Evolutionary conservation across 805 yeast genomes (phyloP).

Genomic region (Wickerhamiella spandovensis): DNA sequence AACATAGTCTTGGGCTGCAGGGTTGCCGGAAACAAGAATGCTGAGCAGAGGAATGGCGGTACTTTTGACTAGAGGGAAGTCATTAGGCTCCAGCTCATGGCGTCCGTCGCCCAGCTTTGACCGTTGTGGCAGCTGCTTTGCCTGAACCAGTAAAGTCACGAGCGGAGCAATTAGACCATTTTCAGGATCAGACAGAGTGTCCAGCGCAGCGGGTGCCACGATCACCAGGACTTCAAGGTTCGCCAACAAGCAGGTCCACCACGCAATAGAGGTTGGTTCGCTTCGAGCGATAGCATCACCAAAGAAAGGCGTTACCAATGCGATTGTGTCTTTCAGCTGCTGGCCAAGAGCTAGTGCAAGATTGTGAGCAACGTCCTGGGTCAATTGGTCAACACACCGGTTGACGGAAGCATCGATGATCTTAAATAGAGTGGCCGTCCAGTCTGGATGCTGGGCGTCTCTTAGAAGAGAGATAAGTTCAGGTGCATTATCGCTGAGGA

Average conservation of each 20-base stretch:
- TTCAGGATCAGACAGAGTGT: background rate
- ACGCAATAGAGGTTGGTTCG: background rate
- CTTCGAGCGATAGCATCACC: background rate
- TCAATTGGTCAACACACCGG: background rate
- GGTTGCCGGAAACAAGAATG: conserved; percentile 38
- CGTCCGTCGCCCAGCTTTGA: conserved; percentile 6
- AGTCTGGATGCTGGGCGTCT: background rate
- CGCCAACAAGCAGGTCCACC: conserved; percentile 5
- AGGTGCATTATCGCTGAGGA: background rate
- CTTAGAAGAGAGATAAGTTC: background rate
- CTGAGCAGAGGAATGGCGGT: conserved; percentile 55
- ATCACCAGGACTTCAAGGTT: conserved; percentile 4
- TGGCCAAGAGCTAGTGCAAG: background rate
- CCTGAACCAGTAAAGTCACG: conserved; percentile 2
- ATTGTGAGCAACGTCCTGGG: background rate
- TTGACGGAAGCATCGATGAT: conserved; percentile 4
- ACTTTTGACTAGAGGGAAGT: conserved; percentile 36
- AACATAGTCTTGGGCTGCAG: conserved; percentile 50
- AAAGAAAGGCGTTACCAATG: background rate
- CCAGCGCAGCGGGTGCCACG: conserved; percentile 1
- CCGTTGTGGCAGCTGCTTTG: conserved; percentile 6
- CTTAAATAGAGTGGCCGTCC: background rate
- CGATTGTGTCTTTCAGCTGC: background rate
- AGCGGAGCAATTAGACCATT: background rate
- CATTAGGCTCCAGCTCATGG: conserved; percentile 5